These are phyloP conservation scores for Gomphus bonarii DNA, from an alignment of 1,284 basidiomycete species.

Conservation along the genomic window DNA sequence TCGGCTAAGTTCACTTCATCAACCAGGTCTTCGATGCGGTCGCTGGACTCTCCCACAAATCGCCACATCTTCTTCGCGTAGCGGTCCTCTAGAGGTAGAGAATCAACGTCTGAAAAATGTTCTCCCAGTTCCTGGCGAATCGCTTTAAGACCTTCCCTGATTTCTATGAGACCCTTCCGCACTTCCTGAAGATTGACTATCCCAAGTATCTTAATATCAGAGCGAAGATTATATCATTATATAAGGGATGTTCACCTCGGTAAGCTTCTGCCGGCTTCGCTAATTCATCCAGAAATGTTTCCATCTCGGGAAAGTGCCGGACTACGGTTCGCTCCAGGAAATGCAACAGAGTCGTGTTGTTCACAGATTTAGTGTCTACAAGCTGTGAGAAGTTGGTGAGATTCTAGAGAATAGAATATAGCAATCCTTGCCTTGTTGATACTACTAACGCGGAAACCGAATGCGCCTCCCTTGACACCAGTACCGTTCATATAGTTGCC, in stretches of 20 bases:
- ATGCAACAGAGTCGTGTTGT: slow-evolving; percentile 89
- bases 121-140: slow-evolving; percentile 73
- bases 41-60: slow-evolving; percentile 67
- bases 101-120: slow-evolving; percentile 64
- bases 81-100: slow-evolving; percentile 44
- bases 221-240: slow-evolving; percentile 3
- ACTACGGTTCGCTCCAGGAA: slow-evolving; percentile 88
- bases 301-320: slow-evolving; percentile 83
- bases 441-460: slow-evolving; percentile 94
- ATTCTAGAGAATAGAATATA: background rate
- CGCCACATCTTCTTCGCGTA: slow-evolving; percentile 87
- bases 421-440: slow-evolving; percentile 75
- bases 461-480: slow-evolving; percentile 93
- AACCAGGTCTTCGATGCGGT: slow-evolving; percentile 68
- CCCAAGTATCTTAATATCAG: background rate
- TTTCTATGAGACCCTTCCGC: slow-evolving; percentile 57
- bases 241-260: slow-evolving; percentile 47
- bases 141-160: slow-evolving; percentile 70
- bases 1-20: slow-evolving; percentile 83
- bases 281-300: slow-evolving; percentile 84
- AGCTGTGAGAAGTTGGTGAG: slow-evolving; percentile 38
- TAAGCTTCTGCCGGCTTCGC: slow-evolving; percentile 88
- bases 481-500: slow-evolving; percentile 99
- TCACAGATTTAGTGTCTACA: slow-evolving; percentile 94
- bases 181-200: slow-evolving; percentile 72